A percentile compares a stretch with the other conserved stretches of the same genome.
Conservation (phyloP, 2,329 filamentous ascomycete species). For the Colletotrichum agaves region DNA sequence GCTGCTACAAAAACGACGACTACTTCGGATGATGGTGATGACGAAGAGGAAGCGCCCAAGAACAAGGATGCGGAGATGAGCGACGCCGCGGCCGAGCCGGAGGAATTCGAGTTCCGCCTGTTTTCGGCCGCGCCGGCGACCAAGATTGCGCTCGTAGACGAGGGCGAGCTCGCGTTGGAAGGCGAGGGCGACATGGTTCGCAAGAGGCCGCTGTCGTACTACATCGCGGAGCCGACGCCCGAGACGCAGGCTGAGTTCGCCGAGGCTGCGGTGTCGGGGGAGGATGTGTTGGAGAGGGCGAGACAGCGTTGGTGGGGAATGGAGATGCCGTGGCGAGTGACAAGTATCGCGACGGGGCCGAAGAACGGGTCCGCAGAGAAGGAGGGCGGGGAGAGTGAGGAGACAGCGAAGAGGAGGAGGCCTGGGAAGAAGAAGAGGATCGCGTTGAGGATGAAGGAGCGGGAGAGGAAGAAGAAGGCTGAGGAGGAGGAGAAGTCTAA, state of each 20-base stretch:
- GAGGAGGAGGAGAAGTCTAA: conserved; percentile 51
- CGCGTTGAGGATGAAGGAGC: conserved; percentile 57
- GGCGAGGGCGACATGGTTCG: conserved; percentile 50
- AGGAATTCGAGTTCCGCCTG: conserved; percentile 67
- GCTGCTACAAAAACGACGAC: conserved; percentile 29
- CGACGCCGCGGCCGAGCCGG: conserved; percentile 40
- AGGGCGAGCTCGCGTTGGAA: conserved; percentile 46
- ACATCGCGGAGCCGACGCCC: conserved; percentile 55
- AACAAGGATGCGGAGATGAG: conserved; percentile 37
- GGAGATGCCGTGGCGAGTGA: conserved; percentile 70
- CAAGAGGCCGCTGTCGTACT: conserved; percentile 59
- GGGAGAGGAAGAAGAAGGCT: conserved; percentile 53
- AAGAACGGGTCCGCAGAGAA: background rate
- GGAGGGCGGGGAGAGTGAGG: conserved; percentile 34
- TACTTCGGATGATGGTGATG: background rate
- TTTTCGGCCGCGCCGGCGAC: conserved; percentile 61
- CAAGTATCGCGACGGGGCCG: conserved; percentile 46
- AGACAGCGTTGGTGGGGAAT: conserved; percentile 63
- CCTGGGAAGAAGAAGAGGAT: conserved; percentile 70
- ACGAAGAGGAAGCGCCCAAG: conserved; percentile 11
- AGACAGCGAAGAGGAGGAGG: conserved; percentile 53
- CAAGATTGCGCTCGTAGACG: conserved; percentile 62
- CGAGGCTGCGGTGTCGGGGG: conserved; percentile 60
- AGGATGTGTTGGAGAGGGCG: conserved; percentile 60
- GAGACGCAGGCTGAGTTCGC: conserved; percentile 53